Evolutionary conservation across 1,284 basidiomycete species (phyloP).

Genomic region (Blastosporella zonata): DNA sequence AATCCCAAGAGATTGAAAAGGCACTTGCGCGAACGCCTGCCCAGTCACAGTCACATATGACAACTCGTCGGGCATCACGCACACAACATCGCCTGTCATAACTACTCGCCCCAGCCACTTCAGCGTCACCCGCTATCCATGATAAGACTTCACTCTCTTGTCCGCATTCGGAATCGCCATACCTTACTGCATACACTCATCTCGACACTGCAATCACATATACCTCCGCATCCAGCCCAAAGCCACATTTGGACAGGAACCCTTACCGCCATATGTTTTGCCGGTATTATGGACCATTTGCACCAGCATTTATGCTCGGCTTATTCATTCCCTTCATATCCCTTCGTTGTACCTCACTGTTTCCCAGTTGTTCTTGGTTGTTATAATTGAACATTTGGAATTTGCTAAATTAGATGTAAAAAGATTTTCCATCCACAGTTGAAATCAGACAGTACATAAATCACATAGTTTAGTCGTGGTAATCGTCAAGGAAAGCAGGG

Average conservation of each 20-base stretch:
- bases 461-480: neutral
- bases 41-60: slow-evolving; percentile 13
- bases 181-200: slow-evolving; percentile 3
- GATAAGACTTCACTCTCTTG: neutral
- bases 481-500: slow-evolving; percentile 6
- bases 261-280: slow-evolving; percentile 2
- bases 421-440: neutral
- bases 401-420: slow-evolving; percentile 8
- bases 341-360: slow-evolving; percentile 11
- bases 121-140: neutral
- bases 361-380: slow-evolving; percentile 11
- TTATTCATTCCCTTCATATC: slow-evolving; percentile 6
- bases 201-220: slow-evolving; percentile 5
- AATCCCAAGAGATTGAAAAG: slow-evolving; percentile 24
- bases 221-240: slow-evolving; percentile 10
- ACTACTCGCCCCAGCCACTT: neutral
- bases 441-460: neutral
- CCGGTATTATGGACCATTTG: slow-evolving; percentile 6
- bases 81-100: slow-evolving; percentile 13
- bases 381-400: slow-evolving; percentile 4
- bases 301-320: slow-evolving; percentile 1
- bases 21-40: slow-evolving; percentile 12
- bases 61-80: slow-evolving; percentile 10
- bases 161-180: neutral
- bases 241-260: slow-evolving; percentile 3